Base-by-base conservation (phyloP, 2,329 filamentous ascomycete genomes). In the Orbilia ellipsospora region DNA sequence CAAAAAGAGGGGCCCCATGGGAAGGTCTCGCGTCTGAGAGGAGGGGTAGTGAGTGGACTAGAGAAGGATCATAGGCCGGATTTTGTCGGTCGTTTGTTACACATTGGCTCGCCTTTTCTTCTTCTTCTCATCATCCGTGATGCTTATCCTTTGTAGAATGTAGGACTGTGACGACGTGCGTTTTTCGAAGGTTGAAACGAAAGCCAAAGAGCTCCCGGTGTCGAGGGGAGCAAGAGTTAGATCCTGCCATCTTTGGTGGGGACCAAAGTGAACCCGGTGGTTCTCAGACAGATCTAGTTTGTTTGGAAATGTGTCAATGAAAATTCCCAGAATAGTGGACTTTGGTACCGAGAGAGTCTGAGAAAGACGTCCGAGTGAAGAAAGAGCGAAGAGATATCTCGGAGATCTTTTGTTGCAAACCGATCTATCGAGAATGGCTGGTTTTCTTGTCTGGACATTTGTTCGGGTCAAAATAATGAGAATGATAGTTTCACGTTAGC, bases 61-160 rank as follows among this genome's bases (percentile, higher is more conserved):
- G 63, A 64, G 70, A 68, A 74, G 70, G 70, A 74, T 74, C 70
- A 67, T 68, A 44, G 48, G 57, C 57, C 13, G 20, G 36, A 36
- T 4, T 15, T 40, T 8, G 36, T 65, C 31, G 51, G 48, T 31
- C 31, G 40, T 16, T 54, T 51, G 62, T 74, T 74, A 67, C 70
- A 64, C 63, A 63, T 74, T 63, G 45, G 60, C 18, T 56, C 26
- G 31, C 42, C 69, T 48, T 48, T 48, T 48, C 13, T 48, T 48
- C 10, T 36, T 36, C 10, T 36, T 6, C 7, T 31, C 3, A 36
- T 36, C 31, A 36, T 36, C 31, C 31, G 31, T 6, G 31, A 36
- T 36, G 31, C 2, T 36, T 36, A 36, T 36, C 31, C 31, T 52
- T 12, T 52, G 8, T 52, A 10, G 48, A 18, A 42, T 57, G 65